phyloP scores from a whole-genome alignment of 345 rosid genomes.

The Citrus trifoliata region DNA sequence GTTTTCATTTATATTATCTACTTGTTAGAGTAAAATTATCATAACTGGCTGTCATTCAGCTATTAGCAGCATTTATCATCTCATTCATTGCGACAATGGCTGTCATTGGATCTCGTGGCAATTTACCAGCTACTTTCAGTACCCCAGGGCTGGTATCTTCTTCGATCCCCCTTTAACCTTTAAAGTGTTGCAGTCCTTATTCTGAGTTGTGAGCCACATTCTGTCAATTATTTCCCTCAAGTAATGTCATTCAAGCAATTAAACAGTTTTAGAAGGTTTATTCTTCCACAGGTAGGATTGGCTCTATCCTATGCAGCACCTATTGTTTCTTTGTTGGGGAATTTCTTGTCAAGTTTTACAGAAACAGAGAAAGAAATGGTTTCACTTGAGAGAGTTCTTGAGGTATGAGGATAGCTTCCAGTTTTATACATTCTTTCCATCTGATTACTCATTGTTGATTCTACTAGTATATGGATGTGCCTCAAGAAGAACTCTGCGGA shows the following conservation, averaged over 20 bases:
- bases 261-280: not conserved
- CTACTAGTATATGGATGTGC: slow-evolving; percentile 78
- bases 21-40: slow-evolving; percentile 1
- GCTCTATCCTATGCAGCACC: slow-evolving; percentile 94
- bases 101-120: slow-evolving; percentile 63
- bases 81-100: slow-evolving; percentile 78
- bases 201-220: not conserved
- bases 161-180: slow-evolving; percentile 3
- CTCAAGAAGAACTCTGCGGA: slow-evolving; percentile 71
- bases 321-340: slow-evolving; percentile 76
- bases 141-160: slow-evolving; percentile 84
- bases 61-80: slow-evolving; percentile 72
- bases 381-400: slow-evolving; percentile 80
- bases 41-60: slow-evolving; percentile 29
- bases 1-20: not conserved
- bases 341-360: slow-evolving; percentile 82
- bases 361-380: slow-evolving; percentile 99
- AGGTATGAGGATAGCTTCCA: slow-evolving; percentile 39
- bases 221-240: not conserved
- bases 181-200: not conserved
- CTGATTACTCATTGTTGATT: slow-evolving; percentile 15
- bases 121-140: slow-evolving; percentile 64
- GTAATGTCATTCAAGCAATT: not conserved
- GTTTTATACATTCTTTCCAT: not conserved
- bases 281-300: slow-evolving; percentile 69